phyloP scores from a whole-genome alignment of 768 basidiomycete genomes.

The Termitomyces sp. region DNA sequence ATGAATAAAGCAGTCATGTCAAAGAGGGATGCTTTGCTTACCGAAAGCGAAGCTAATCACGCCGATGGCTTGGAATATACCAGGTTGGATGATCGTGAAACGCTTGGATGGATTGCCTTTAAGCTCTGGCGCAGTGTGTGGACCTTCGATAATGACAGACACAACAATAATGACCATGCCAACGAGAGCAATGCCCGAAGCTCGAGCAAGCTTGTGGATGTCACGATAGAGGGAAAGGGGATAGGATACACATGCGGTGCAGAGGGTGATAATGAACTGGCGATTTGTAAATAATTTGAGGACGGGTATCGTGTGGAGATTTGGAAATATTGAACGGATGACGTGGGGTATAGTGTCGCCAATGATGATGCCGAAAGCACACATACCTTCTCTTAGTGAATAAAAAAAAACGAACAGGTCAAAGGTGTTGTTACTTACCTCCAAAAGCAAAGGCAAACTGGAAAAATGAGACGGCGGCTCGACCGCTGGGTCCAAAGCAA shows the following conservation, averaged over 20 bases:
- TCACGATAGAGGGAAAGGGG: conserved; percentile 95
- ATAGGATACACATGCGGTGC: conserved; percentile 87
- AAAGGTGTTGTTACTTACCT: conserved; percentile 41
- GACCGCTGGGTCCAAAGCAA: conserved; percentile 89
- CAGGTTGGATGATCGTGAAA: conserved; percentile 72
- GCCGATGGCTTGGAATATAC: conserved; percentile 92
- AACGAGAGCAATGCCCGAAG: conserved; percentile 84
- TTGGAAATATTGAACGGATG: conserved; percentile 82
- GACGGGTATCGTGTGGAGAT: conserved; percentile 60
- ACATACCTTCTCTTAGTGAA: conserved; percentile 68
- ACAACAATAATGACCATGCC: conserved; percentile 94
- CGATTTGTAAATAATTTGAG: conserved; percentile 79
- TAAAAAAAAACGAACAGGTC: background rate
- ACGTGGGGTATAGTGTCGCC: conserved; percentile 98
- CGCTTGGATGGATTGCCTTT: conserved; percentile 75
- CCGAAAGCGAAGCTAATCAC: conserved; percentile 94
- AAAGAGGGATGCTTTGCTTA: conserved; percentile 19
- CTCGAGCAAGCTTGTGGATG: conserved; percentile 94
- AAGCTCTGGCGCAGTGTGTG: conserved; percentile 65
- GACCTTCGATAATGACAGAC: conserved; percentile 81
- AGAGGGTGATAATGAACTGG: conserved; percentile 84
- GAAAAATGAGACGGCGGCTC: conserved; percentile 93
- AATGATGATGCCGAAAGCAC: conserved; percentile 96
- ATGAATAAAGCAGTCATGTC: background rate
- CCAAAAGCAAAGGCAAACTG: conserved; percentile 98